Evolutionary conservation across 768 basidiomycete species (phyloP), one percentile per base, ranked within the genome.

Genomic region (Naganishia friedmannii): DNA sequence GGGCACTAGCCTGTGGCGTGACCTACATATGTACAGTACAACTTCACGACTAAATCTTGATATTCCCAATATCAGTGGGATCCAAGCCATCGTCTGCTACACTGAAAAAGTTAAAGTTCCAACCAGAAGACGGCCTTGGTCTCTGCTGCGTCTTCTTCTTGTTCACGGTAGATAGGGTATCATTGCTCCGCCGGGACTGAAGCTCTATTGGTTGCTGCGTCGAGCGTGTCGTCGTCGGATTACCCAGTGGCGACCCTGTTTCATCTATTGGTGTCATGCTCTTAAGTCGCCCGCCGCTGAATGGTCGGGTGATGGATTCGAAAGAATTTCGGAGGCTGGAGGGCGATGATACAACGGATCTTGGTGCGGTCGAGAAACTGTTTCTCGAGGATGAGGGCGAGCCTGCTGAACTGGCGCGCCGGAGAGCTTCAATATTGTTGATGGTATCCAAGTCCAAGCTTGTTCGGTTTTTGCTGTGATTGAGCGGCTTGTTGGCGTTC

Each of bases 251-350:
- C 2, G 57, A 34, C 34, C 57, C 57, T 23, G 60, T 17, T n/a
- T 63, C 60, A 26, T 63, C 60, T 45, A 63, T 63, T 17, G 60
- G 60, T 3, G 60, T 63, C 60, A 63, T 63, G 60, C 60, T 63
- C n/a, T 63, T 63, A 1, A 63, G 23, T 7, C 60, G 37, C 1
- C 60, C 60, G 17, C 60, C 60, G 39, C 60, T 45, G 39, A 63
- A 63, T 13, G 60, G 60, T 28, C 39, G 60, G 6, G 60, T 63
- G n/a, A 63, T 37, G 23, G 60, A 63, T 45, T 63, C 60, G 28
- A 63, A 63, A 13, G 60, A 63, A 19, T 42, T 63, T 34, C 60
- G 60, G 39, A 63, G 28, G 60, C 60, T 63, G 42, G 60, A 63
- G 21, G 60, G 60, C 9, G 60, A 63, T 13, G 60, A 63, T 42